These are phyloP conservation scores for Teunomyces cretensis DNA, from an alignment of 805 yeast species.

Conservation along the genomic window DNA sequence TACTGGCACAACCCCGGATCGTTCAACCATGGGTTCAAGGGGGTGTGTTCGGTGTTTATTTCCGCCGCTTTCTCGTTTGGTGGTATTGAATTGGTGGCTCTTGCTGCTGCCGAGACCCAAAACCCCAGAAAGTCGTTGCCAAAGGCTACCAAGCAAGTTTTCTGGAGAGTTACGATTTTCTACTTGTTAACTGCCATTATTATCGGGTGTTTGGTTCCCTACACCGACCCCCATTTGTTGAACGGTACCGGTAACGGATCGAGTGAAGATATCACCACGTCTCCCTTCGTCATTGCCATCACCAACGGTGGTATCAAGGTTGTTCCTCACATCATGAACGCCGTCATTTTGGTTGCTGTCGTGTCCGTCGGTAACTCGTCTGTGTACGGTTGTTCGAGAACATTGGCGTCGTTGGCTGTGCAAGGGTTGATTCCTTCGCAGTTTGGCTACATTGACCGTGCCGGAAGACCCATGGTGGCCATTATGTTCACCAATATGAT, in stretches of 20 bases:
- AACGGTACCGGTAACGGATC: conserved; percentile 42
- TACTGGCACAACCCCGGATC: conserved; percentile 24
- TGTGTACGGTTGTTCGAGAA: conserved; percentile 70
- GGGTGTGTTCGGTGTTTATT: conserved; percentile 35
- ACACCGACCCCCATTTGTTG: conserved; percentile 45
- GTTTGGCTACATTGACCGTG: conserved; percentile 40
- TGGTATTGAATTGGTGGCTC: conserved; percentile 58
- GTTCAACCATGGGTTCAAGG: conserved; percentile 23
- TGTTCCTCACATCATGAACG: conserved; percentile 72
- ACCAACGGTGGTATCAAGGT: conserved; percentile 59
- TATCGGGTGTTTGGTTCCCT: conserved; percentile 50
- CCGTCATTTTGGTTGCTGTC: conserved; percentile 69
- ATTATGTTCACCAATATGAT: conserved; percentile 30
- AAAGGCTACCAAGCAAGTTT: conserved; percentile 53
- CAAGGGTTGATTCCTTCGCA: conserved; percentile 66
- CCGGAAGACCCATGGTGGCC: conserved; percentile 44
- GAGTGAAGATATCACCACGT: conserved; percentile 46
- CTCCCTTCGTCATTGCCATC: conserved; percentile 77
- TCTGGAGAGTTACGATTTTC: conserved; percentile 53
- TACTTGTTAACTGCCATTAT: conserved; percentile 28
- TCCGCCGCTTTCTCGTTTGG: conserved; percentile 62
- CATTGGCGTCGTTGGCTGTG: conserved; percentile 64
- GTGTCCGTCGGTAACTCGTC: conserved; percentile 77
- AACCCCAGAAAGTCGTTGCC: conserved; percentile 59
- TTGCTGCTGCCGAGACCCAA: conserved; percentile 58